Conservation (phyloP, 129 eudicot genomes). For the Glebionis coronaria region DNA sequence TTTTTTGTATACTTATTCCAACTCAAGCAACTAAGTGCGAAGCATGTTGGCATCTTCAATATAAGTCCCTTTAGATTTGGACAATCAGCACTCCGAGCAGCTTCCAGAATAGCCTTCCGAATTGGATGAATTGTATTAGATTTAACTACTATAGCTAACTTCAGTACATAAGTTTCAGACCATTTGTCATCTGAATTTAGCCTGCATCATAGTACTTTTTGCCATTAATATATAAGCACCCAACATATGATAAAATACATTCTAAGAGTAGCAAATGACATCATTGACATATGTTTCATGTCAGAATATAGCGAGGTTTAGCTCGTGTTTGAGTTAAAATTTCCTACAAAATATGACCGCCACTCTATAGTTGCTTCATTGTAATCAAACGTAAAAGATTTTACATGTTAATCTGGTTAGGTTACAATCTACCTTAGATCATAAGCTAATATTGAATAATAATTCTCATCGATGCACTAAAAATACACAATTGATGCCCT, state of each 20-base stretch:
- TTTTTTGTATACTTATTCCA: constrained; percentile 92
- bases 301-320: neutral
- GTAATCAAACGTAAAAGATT: neutral
- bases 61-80: too few species aligned
- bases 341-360: neutral
- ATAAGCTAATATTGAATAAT: constrained; percentile 1
- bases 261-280: neutral
- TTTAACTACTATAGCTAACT: constrained; percentile 91
- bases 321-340: neutral
- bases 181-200: constrained; percentile 30
- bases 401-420: too few species aligned
- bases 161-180: constrained; percentile 74
- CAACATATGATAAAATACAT: neutral
- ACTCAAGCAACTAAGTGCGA: constrained; percentile 96
- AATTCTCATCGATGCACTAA: too few species aligned
- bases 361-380: neutral
- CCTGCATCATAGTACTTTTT: constrained; percentile 43
- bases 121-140: constrained; percentile 93
- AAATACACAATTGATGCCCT: too few species aligned
- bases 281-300: neutral
- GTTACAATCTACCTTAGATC: neutral
- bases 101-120: constrained; percentile 91
- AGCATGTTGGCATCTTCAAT: too few species aligned
- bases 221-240: constrained; percentile 2
- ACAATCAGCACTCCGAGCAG: too few species aligned